Evolutionary conservation across 2,329 filamentous ascomycete genomes (phyloP), one percentile per base, ranked within the genome.

Genomic region (Alternaria conjuncta): DNA sequence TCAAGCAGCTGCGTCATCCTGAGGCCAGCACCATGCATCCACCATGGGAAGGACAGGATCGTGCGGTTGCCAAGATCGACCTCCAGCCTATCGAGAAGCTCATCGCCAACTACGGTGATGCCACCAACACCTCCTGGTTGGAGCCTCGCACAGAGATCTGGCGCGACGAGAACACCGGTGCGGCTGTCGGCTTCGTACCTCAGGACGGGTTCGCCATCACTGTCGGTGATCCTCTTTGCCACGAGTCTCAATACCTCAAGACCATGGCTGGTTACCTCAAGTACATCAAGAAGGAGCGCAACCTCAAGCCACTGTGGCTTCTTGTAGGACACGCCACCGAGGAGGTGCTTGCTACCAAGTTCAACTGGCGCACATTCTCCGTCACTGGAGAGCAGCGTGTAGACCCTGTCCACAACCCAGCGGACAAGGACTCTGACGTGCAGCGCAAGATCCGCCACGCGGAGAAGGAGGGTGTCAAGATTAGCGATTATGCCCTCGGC

Each of bases 31-130:
- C 94, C 0, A 86, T 92, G 68, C 87, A 89, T 73, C 86, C 91
- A 64, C 84, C 87, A 30, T 92, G 89, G 89, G 83, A 80, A 76
- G 69, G 84, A 81, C 60, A 85, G 83, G 75, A 86, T 80, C 79
- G 83, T 55, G 80, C 77, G 50, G 55, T 79, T 3, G 84, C 84
- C 12, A 77, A 81, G 55, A 82, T 84, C 8, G 85, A 89, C 54
- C 83, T 91, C 57, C 94, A 94, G 55, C 86, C 92, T 0, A 78
- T 97, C 6, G 92, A 94, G 77, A 91, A 97, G 76, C 89, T 97
- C 45, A 94, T 97, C 78, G 93, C 93, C 75, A 97, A 97, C 80
- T 97, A 97, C 71, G 94, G 94, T 66, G 94, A 97, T 79, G 93
- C 94, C 2, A 94, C 93, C 53, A 96, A 97, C 75, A 97, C 94